Evolutionary conservation across 768 basidiomycete genomes (phyloP), one percentile per base, ranked within the genome.

Genomic region (Trametes sanguinea): DNA sequence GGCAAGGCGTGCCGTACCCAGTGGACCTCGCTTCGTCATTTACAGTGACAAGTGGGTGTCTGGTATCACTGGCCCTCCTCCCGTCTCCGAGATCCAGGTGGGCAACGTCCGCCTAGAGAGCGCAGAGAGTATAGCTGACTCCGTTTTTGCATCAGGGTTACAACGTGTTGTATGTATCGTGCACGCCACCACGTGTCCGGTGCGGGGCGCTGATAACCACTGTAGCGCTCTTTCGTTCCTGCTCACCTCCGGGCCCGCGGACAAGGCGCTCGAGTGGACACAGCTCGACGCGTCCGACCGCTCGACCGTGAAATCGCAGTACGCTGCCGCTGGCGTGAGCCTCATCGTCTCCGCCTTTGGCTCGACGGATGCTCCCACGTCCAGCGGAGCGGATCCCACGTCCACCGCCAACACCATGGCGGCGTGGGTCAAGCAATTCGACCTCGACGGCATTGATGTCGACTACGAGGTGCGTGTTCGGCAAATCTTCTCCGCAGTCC

Each of bases 371-470:
- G 65, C 61, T 13, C 88, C 88, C 3, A 89, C 87, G 7, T 77
- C 80, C 9, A 73, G 67, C 10, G 80, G 81, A 47, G 83, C 81
- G n/a, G 85, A 90, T 71, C 85, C 89, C 17, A 74, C 83, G 6
- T 74, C 75, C 6, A 83, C 83, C 14, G 89, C 89, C 1, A 83
- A 85, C 62, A 82, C 80, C 2, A 79, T 90, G 71, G 87, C 88
- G 0, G 80, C 80, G 11, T 91, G 80, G 77, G 88, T 90, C 8
- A 83, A 81, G 60, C 65, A 79, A 62, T 82, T 76, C 83, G 66
- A 76, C 51, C 74, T 90, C 16, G 88, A 90, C 66, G 89, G 89
- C 51, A 82, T 89, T 29, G 88, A 90, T 69, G 85, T 92, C 39
- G 88, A 90, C 71, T 90, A 89, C 67, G 88, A 86, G 76, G 72